These are phyloP conservation scores for Saccharata proteae DNA, from an alignment of 2,329 filamentous ascomycete genomes.

Conservation along the genomic window DNA sequence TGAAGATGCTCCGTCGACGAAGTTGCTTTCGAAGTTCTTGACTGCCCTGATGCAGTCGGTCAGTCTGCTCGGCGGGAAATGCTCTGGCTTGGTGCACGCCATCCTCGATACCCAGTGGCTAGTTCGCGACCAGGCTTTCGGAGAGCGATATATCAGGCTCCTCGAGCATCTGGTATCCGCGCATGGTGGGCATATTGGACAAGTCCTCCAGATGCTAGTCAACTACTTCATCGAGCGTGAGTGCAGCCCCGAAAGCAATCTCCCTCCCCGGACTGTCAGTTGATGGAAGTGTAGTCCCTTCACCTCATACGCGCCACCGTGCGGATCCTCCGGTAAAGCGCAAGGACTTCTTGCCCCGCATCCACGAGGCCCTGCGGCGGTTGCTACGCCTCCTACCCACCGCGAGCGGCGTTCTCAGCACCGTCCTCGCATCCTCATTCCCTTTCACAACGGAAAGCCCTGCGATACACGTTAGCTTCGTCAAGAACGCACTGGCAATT, in stretches of 20 bases:
- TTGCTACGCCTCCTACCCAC: constrained; percentile 73
- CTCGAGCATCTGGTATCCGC: constrained; percentile 61
- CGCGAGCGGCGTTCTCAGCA: constrained; percentile 56
- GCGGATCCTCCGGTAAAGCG: constrained; percentile 47
- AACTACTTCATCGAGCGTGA: constrained; percentile 55
- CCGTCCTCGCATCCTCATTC: constrained; percentile 56
- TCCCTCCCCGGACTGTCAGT: constrained; percentile 11
- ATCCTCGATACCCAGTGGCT: constrained; percentile 49
- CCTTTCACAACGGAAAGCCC: constrained; percentile 67
- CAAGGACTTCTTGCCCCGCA: constrained; percentile 54
- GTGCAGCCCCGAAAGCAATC: constrained; percentile 14
- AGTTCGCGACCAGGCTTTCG: constrained; percentile 47
- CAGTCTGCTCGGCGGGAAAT: constrained; percentile 42
- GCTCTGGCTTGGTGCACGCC: constrained; percentile 45
- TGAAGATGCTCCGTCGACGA: constrained; percentile 38
- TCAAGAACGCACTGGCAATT: constrained; percentile 69
- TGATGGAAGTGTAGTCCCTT: constrained; percentile 37
- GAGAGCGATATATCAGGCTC: constrained; percentile 44
- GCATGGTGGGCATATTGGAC: constrained; percentile 63
- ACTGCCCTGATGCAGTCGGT: constrained; percentile 46
- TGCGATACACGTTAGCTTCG: constrained; percentile 73
- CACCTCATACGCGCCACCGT: constrained; percentile 39
- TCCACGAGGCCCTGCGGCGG: constrained; percentile 65
- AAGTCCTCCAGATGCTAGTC: constrained; percentile 69
- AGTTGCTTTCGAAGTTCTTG: constrained; percentile 45